A percentile compares a stretch with the other conserved stretches of the same genome.
phyloP scores from a whole-genome alignment of 169 alveolate species.

The Eimeria mitis region DNA sequence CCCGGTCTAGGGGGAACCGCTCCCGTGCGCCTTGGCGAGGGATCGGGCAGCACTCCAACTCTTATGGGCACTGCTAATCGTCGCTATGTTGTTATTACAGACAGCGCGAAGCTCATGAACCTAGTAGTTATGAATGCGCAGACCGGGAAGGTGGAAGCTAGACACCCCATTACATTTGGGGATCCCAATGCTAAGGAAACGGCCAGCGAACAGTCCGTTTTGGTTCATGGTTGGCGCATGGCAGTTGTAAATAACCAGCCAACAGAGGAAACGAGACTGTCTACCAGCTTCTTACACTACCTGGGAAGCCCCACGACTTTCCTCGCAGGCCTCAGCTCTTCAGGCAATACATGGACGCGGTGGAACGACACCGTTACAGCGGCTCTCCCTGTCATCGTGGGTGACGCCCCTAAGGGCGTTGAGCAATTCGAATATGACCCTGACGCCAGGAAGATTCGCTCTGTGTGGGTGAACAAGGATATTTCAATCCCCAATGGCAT shows the following conservation, averaged over 20 bases:
- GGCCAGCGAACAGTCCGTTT: conserved; percentile 81
- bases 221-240: conserved; percentile 84
- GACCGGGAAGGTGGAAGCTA: conserved; percentile 76
- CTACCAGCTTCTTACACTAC: conserved; percentile 65
- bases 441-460: conserved; percentile 55
- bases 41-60: conserved; percentile 82
- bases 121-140: conserved; percentile 75
- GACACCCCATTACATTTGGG: conserved; percentile 82
- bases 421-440: conserved; percentile 82
- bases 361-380: conserved; percentile 44
- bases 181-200: conserved; percentile 71
- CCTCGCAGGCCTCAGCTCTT: conserved; percentile 32
- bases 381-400: conserved; percentile 82
- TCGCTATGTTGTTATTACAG: conserved; percentile 81
- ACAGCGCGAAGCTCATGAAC: conserved; percentile 77
- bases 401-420: conserved; percentile 84
- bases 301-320: conserved; percentile 78
- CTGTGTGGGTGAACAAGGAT: conserved; percentile 76
- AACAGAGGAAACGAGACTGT: conserved; percentile 58
- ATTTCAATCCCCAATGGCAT: conserved; percentile 84
- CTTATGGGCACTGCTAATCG: conserved; percentile 74
- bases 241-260: conserved; percentile 83
- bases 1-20: conserved; percentile 69
- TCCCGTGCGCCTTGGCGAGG: conserved; percentile 80
- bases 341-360: conserved; percentile 43